Percentiles rank a stretch among this genome's conserved stretches.
phyloP scores from a whole-genome alignment of 2,329 filamentous ascomycete species.

The Colletotrichum destructivum region DNA sequence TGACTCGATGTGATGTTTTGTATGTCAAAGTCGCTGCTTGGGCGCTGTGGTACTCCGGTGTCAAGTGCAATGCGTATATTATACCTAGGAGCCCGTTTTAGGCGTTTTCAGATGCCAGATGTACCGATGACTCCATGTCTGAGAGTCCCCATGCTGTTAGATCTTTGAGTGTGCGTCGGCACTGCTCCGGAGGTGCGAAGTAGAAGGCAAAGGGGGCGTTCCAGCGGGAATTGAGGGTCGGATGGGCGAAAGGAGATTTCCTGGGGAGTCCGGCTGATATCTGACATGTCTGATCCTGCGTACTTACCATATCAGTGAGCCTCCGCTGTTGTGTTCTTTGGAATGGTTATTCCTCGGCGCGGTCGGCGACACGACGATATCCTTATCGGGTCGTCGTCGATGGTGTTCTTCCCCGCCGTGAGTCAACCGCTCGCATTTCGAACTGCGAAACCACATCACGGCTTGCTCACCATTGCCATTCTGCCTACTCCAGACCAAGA shows the following conservation, averaged over 20 bases:
- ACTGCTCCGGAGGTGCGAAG: neutral
- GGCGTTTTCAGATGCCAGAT: too few species aligned
- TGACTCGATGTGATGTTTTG: too few species aligned
- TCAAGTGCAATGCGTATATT: too few species aligned
- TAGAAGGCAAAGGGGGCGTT: neutral
- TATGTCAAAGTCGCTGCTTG: neutral
- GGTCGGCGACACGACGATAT: neutral
- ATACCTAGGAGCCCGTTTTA: too few species aligned
- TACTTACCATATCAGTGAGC: too few species aligned
- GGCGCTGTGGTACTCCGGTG: neutral
- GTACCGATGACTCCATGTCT: neutral
- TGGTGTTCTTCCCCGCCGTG: too few species aligned
- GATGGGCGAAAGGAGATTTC: neutral
- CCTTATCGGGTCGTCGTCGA: neutral
- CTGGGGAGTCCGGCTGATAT: neutral
- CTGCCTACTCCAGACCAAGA: neutral
- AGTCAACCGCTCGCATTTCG: neutral
- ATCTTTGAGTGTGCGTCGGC: neutral
- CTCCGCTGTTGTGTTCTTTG: neutral
- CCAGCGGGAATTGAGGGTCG: neutral
- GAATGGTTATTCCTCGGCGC: neutral
- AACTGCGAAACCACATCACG: neutral
- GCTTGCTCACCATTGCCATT: neutral
- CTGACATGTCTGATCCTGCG: neutral
- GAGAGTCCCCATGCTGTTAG: neutral